These are phyloP conservation scores for Galeopsis tetrahit DNA, from an alignment of 257 asterid species.

Conservation along the genomic window DNA sequence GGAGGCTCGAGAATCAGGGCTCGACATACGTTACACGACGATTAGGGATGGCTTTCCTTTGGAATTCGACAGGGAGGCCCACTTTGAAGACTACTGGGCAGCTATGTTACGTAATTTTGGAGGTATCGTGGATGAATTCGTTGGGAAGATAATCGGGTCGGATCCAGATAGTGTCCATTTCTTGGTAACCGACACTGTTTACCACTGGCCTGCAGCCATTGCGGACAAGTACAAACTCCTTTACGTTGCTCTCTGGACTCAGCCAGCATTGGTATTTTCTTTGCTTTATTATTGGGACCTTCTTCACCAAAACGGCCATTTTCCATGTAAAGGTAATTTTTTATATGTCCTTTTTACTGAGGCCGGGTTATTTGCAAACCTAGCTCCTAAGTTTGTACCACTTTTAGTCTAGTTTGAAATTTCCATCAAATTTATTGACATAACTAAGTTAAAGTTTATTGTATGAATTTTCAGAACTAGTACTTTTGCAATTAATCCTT, in stretches of 20 bases:
- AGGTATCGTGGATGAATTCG: background rate
- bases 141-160: slow-evolving; percentile 1
- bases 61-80: slow-evolving; percentile 20
- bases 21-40: slow-evolving; percentile 55
- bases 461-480: no score
- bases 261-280: slow-evolving; percentile 27
- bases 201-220: slow-evolving; percentile 21
- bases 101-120: background rate
- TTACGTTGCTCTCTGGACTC: slow-evolving; percentile 26
- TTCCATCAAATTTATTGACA: no score
- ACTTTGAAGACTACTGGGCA: slow-evolving; percentile 15
- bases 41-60: slow-evolving; percentile 52
- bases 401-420: no score
- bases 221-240: slow-evolving; percentile 20
- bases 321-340: slow-evolving; percentile 30
- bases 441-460: no score
- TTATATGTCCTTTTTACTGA: no score
- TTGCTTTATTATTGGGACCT: slow-evolving; percentile 30
- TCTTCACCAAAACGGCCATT: slow-evolving; percentile 19
- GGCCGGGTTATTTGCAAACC: no score
- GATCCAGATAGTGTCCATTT: background rate
- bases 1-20: slow-evolving; percentile 44
- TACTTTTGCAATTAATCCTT: no score
- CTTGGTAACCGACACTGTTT: slow-evolving; percentile 23
- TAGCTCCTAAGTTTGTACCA: no score